Base-by-base conservation (phyloP, 108 stramenopile genomes). In the Fistulifera pelliculosa region DNA sequence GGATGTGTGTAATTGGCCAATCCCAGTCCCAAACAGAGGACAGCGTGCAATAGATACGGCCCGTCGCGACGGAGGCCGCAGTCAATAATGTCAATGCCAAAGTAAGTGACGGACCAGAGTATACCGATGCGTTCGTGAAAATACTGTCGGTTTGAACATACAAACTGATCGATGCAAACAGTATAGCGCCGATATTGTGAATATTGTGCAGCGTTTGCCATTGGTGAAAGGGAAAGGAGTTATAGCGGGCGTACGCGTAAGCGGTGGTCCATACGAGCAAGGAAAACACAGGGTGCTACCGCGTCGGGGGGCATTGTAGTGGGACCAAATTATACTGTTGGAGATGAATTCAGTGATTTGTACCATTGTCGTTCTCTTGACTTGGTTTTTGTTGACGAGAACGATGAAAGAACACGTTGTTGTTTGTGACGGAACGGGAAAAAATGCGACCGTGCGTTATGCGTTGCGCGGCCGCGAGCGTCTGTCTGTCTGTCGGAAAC, bases 101-200 rank as follows among this genome's bases (percentile, higher is more conserved):
- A 75, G 55, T 69, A 75, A 17, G 56, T 18, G 22, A 66, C 18
- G n/a, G 60, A 53, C 50, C 52, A 75, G 40, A 69, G 19, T 23
- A 75, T 69, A n/a, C 28, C 39, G 25, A 62, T 62, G 11, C 74
- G 59, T 75, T 75, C 74, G 21, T 59, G 39, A 75, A 65, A 27
- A 69, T 44, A 17, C 0, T 28, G 38, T 75, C 69, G 49, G 69
- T 51, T 43, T 66, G 40, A 40, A 40, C 57, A 60, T 65, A 69
- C 27, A 75, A 38, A 21, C 52, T 55, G 7, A 62, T 16, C 1
- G 47, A 31, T 15, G 38, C 68, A 4, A 69, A 25, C 16, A 45
- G 45, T 15, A 75, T 61, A 14, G 54, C 65, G 18, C 25, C 59
- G 0, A 65, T 23, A 49, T 75, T 71, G 58, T 69, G 68, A 3